Base-by-base conservation (phyloP, 108 stramenopile species). In the Nitzschia sp. region DNA sequence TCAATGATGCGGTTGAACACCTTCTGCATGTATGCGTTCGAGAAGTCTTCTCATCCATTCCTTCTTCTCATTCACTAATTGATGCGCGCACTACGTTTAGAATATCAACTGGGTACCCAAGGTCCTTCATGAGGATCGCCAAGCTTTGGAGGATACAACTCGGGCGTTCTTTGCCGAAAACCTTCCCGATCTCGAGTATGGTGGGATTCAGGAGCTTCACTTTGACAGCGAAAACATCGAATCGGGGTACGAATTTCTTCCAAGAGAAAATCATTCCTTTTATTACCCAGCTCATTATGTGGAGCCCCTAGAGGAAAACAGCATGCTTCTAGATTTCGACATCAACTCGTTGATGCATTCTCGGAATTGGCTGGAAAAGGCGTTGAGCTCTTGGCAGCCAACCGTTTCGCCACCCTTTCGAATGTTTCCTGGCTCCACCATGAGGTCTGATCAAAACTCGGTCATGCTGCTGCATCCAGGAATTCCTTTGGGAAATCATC, bases 111-210 rank as follows among this genome's bases (percentile, higher is more conserved):
- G 71, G 71, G 45, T 55, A 21, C 71, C 71, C 1, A 63, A 26
- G 41, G 53, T 78, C 15, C 55, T 67, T 15, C 38, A 76, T 45
- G 53, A 54, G 2, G 76, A 74, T 19, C 60, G 80, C 15, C 45
- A 44, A 4, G 61, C 29, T 3, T 8, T 60, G 13, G 80, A 82
- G 56, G 67, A 41, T 17, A 63, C 69, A 32, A 38, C 76, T 4
- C 23, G 23, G 19, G 58, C 35, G 19, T 77, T 33, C 44, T 82
- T 64, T 34, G 53, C 15, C 1, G 56, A 77, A 17, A 19, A 69
- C 21, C 58, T 70, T 54, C 76, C 76, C 0, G 35, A 65, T 16
- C 3, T 82, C 15, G 56, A 66, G 38, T 82, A 82, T 59, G 29
- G 17, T 23, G 80, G 80, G 1, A 34, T 75, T 46, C 44, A 27